Conservation (phyloP, 345 rosid genomes). For the Punica granatum region DNA sequence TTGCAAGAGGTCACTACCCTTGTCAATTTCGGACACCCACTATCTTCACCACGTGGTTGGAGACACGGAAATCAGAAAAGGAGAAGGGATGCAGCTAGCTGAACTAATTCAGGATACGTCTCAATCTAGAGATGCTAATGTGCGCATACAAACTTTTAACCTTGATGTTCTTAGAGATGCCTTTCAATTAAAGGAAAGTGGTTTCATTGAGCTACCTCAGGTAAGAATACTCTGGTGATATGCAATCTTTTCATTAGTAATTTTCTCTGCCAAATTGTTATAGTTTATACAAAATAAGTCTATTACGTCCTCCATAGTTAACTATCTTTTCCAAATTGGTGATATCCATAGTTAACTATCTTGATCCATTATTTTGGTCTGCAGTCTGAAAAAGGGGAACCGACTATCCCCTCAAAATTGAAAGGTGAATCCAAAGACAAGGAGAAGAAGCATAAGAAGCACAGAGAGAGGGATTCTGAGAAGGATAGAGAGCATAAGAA, state of each 20-base stretch:
- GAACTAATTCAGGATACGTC: conserved; percentile 52
- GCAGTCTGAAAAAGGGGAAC: conserved; percentile 74
- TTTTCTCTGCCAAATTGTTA: neutral
- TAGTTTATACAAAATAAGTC: neutral
- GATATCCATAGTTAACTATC: too few relatives aligned
- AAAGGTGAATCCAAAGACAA: conserved; percentile 70
- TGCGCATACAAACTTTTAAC: conserved; percentile 61
- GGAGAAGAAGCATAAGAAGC: conserved; percentile 81
- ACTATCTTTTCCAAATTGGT: too few relatives aligned
- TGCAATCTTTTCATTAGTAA: neutral
- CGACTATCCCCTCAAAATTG: conserved; percentile 63
- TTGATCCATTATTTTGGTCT: conserved; percentile 2
- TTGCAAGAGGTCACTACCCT: conserved; percentile 78
- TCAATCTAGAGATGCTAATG: conserved; percentile 33
- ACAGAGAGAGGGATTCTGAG: conserved; percentile 69
- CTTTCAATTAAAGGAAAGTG: conserved; percentile 60
- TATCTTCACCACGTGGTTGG: conserved; percentile 81
- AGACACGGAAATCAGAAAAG: conserved; percentile 76
- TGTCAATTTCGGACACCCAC: conserved; percentile 64
- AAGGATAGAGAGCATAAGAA: conserved; percentile 83
- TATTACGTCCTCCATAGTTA: neutral
- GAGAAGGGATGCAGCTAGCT: conserved; percentile 85
- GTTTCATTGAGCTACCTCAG: conserved; percentile 53
- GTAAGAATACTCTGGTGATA: conserved; percentile 31
- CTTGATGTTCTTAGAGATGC: conserved; percentile 64